Evolutionary conservation across 371 early-diverging fungal species (phyloP).

Genomic region (Phascolomyces articulosus): DNA sequence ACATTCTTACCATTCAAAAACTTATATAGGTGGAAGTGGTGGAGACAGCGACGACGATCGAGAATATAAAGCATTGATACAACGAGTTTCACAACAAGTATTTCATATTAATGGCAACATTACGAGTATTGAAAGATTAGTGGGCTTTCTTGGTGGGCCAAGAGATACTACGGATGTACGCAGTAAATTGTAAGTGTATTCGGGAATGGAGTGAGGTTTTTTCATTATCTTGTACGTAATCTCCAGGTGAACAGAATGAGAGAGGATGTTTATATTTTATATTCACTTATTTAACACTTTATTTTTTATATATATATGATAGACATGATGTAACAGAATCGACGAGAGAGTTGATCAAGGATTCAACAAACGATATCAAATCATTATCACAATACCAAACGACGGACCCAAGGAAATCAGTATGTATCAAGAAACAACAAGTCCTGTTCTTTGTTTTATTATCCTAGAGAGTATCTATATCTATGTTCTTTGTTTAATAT

Average conservation of each 20-base stretch:
- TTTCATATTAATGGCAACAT: conserved; percentile 81
- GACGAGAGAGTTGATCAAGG: conserved; percentile 82
- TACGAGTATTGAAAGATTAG: conserved; percentile 79
- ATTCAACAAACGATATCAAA: conserved; percentile 79
- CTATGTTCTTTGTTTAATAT: background rate
- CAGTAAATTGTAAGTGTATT: conserved; percentile 70
- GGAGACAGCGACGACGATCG: conserved; percentile 48
- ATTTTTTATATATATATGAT: background rate
- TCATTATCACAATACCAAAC: conserved; percentile 50
- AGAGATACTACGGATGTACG: conserved; percentile 82
- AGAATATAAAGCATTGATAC: conserved; percentile 56
- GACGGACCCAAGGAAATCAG: conserved; percentile 30
- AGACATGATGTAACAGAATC: conserved; percentile 84
- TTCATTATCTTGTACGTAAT: background rate
- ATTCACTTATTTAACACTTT: no score
- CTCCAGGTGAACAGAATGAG: background rate
- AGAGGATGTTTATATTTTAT: background rate
- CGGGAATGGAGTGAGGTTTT: conserved; percentile 2
- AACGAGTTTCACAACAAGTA: conserved; percentile 72
- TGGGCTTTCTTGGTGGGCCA: conserved; percentile 76
- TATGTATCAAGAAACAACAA: no score
- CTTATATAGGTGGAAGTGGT: background rate
- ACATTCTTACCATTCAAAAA: no score
- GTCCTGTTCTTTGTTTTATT: background rate
- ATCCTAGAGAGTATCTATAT: background rate